Conservation (phyloP, 1,284 basidiomycete genomes). For the Malassezia vespertilionis region DNA sequence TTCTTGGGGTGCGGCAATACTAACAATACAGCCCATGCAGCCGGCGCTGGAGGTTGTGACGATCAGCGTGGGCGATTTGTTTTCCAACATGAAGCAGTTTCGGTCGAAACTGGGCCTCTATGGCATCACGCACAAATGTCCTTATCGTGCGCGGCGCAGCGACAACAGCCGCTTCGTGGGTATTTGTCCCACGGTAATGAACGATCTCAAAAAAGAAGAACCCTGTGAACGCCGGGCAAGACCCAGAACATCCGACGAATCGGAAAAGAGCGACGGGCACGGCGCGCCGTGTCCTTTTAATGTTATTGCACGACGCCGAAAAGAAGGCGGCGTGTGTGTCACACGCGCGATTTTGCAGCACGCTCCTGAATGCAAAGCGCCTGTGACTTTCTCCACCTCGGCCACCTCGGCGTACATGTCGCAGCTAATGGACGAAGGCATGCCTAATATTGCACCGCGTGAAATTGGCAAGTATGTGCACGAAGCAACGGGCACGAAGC, state of each 20-base stretch:
- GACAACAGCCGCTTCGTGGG: conserved; percentile 18
- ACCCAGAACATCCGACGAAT: too few relatives aligned
- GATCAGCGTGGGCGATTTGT: conserved; percentile 16
- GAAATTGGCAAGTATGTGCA: conserved; percentile 18
- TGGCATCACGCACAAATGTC: conserved; percentile 18
- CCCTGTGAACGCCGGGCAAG: too few relatives aligned
- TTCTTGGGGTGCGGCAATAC: too few relatives aligned
- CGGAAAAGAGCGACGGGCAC: background rate
- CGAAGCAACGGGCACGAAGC: conserved; percentile 16
- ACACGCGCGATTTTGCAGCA: conserved; percentile 14
- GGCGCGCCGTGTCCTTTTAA: conserved; percentile 7
- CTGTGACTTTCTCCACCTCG: conserved; percentile 15
- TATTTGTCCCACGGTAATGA: conserved; percentile 16
- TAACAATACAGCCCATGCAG: background rate
- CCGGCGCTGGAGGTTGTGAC: conserved; percentile 5
- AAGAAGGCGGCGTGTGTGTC: conserved; percentile 17
- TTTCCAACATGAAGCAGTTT: conserved; percentile 18
- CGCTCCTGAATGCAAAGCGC: conserved; percentile 10
- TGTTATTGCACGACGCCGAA: conserved; percentile 15
- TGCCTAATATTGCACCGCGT: conserved; percentile 14
- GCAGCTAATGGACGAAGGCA: conserved; percentile 15
- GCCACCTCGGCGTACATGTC: conserved; percentile 18
- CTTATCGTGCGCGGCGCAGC: conserved; percentile 16
- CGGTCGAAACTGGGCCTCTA: conserved; percentile 13
- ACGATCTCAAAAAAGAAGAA: conserved; percentile 12